Evolutionary conservation across 148 eudicot genomes (phyloP), one percentile per base, ranked within the genome.

Genomic region (Spergularia bocconei): DNA sequence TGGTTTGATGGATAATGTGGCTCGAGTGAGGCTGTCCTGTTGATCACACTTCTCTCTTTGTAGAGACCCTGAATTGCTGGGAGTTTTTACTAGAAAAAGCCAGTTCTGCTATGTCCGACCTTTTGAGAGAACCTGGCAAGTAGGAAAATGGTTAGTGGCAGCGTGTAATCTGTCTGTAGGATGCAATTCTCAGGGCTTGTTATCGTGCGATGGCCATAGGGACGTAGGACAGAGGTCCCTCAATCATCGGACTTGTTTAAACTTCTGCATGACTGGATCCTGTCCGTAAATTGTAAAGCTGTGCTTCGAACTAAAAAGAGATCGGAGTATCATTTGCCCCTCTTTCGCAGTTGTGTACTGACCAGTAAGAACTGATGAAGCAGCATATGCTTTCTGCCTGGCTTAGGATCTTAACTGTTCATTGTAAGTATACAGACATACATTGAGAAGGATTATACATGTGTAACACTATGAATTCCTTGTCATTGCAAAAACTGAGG

Each of bases 41-140:
- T 41, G 25, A 16, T 58, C 39, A 67, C 38, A 13, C 20, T 53
- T 47, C 20, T 14, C 47, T 74, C 23, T 73, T 20, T 63, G 54
- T 73, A 55, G 67, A 73, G 68, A 55, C 54, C 68, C 21, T 48
- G 16, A 58, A 52, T 10, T 73, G 53, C 21, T 16, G 23, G 15
- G 7, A 9, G 16, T 9, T 47, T 5, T 66, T 16, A 8, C 0
- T 13, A 41, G n/a, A 36, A 39, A 65, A 44, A 39, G 2, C 7
- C 21, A 11, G 19, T 56, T 38, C 69, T 36, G 6, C 12, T 19
- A 13, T 65, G 50, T 63, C 13, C 38, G 68, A 15, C 33, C 14
- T 4, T 14, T 38, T 64, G 68, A 13, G 16, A 8, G 19, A 36
- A 38, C n/a, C 19, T 13, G 10, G 16, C 13, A 14, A 56, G 60